Percentiles rank a stretch among this genome's conserved stretches.
phyloP scores from a whole-genome alignment of 139 green algal genomes.

The Pseudopediastrum boryanum region DNA sequence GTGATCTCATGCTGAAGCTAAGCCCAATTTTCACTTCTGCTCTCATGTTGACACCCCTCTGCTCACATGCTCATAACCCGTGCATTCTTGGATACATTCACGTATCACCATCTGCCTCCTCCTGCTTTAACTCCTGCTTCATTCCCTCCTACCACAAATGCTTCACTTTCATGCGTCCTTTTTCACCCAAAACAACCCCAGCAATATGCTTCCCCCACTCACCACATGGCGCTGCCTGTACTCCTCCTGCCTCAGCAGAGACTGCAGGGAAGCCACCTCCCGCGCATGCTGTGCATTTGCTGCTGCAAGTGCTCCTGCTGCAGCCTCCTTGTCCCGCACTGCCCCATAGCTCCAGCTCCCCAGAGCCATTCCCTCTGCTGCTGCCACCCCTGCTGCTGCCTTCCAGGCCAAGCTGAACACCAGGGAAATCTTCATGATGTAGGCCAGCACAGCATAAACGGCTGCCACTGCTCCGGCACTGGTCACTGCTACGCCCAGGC shows the following conservation, averaged over 20 bases:
- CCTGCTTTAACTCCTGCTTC: no score
- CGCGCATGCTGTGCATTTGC: neutral
- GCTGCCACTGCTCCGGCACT: slow-evolving; percentile 9
- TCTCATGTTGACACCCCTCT: no score
- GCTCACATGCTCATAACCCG: no score
- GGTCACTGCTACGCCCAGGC: neutral
- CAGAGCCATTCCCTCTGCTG: slow-evolving; percentile 26
- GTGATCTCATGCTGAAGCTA: no score
- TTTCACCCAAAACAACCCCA: no score
- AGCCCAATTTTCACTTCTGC: no score
- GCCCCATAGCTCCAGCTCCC: slow-evolving; percentile 20
- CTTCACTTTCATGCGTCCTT: no score
- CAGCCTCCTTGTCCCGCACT: neutral
- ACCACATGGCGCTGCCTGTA: no score
- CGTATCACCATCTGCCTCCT: no score
- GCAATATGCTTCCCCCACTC: no score
- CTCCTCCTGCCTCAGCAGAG: slow-evolving; percentile 23
- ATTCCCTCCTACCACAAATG: no score
- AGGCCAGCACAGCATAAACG: slow-evolving; percentile 15
- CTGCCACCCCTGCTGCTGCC: slow-evolving; percentile 27
- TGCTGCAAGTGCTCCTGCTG: neutral
- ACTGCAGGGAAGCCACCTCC: slow-evolving; percentile 14
- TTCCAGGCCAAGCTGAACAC: slow-evolving; percentile 33
- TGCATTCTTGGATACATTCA: no score
- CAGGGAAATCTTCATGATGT: slow-evolving; percentile 29